Conservation (phyloP, 2,329 filamentous ascomycete genomes). For the Aureobasidium subglaciale region DNA sequence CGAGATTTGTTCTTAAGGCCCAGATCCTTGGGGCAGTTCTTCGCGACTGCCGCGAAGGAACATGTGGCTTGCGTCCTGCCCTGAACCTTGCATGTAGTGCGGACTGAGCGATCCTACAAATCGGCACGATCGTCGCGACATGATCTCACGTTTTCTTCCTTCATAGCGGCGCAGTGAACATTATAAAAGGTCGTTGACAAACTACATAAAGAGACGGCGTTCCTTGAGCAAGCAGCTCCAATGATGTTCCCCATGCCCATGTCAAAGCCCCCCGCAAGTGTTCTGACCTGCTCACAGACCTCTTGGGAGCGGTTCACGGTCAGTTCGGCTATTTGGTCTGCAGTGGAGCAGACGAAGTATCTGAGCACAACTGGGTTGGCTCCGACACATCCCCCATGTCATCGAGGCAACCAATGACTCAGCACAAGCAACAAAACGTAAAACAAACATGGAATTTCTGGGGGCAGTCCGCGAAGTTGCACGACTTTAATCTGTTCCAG, state of each 20-base stretch:
- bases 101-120: not conserved
- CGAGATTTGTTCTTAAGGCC: not conserved
- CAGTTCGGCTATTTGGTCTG: not conserved
- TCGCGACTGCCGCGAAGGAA: not conserved
- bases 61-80: constrained; percentile 6
- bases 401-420: not conserved
- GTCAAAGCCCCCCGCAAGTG: not conserved
- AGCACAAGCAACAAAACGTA: not conserved
- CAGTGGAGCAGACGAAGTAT: not conserved
- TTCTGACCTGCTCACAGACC: constrained; percentile 1
- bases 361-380: not conserved
- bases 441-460: not conserved
- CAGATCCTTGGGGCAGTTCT: not conserved
- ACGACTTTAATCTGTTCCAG: too few species aligned
- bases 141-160: not conserved
- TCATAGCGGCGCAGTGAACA: too few species aligned
- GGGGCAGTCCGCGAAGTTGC: too few species aligned
- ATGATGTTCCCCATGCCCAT: not conserved
- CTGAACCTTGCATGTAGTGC: not conserved
- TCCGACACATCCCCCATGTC: constrained; percentile 7
- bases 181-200: too few species aligned
- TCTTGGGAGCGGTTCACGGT: not conserved
- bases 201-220: too few species aligned
- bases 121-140: not conserved
- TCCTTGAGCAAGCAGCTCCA: too few species aligned